A percentile compares a stretch with the other conserved stretches of the same genome.
These are phyloP conservation scores for Pinus albicaulis DNA, from an alignment of 75 land plant genomes.

Conservation along the genomic window DNA sequence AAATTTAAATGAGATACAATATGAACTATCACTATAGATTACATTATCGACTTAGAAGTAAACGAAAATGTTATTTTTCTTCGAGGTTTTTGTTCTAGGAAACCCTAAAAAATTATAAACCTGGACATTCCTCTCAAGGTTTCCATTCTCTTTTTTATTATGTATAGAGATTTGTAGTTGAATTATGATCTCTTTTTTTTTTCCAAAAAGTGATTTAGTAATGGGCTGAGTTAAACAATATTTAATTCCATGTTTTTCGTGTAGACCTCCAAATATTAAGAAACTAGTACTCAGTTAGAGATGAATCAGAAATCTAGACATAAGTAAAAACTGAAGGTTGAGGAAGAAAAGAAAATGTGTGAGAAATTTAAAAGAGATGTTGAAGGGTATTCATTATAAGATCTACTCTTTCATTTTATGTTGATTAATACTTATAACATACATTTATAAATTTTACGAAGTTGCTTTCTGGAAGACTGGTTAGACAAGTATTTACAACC, in stretches of 20 bases:
- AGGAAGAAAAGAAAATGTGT: slow-evolving; percentile 44
- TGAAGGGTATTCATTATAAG: slow-evolving; percentile 32
- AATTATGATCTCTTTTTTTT: not conserved
- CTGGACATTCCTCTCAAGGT: not conserved
- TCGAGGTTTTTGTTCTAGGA: not conserved
- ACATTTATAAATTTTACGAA: not conserved
- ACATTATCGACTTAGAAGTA: too few relatives aligned
- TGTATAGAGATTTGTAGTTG: not conserved
- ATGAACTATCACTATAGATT: too few relatives aligned
- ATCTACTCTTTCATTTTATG: not conserved
- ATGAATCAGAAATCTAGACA: slow-evolving; percentile 66
- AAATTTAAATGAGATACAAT: too few relatives aligned
- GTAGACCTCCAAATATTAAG: slow-evolving; percentile 63
- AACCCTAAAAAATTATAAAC: not conserved
- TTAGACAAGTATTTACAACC: slow-evolving; percentile 7
- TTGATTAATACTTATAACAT: not conserved
- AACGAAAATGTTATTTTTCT: not conserved
- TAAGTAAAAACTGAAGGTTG: slow-evolving; percentile 50
- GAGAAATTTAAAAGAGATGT: slow-evolving; percentile 56
- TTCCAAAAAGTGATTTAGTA: not conserved
- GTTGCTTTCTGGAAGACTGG: not conserved
- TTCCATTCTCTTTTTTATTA: not conserved
- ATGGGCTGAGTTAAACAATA: not conserved
- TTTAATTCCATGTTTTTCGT: not conserved
- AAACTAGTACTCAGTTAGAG: slow-evolving; percentile 71